Conservation (phyloP, 495 filamentous ascomycete genomes). For the Amorphotheca resinae region DNA sequence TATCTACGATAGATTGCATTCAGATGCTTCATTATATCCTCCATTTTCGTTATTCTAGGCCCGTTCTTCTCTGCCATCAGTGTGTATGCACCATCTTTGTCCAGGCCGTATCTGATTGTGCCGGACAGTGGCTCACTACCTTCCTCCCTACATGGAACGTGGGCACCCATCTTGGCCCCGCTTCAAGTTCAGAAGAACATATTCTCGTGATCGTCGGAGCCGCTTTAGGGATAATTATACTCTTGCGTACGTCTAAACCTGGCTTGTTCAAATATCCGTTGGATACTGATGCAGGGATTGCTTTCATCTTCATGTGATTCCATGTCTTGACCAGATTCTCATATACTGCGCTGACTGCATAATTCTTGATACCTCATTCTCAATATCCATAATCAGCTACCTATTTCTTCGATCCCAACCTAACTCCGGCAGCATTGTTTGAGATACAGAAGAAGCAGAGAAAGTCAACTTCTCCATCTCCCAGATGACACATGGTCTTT, state of each 20-base stretch:
- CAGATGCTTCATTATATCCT: conserved; percentile 1
- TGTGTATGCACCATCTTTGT: conserved; percentile 43
- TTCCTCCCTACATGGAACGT: conserved; percentile 34
- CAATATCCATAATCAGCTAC: conserved; percentile 43
- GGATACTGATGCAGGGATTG: conserved; percentile 36
- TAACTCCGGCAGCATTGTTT: conserved; percentile 44
- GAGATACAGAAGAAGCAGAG: conserved; percentile 40
- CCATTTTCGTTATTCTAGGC: conserved; percentile 6
- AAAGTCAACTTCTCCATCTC: conserved; percentile 33
- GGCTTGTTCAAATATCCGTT: too few relatives aligned
- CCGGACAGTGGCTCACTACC: conserved; percentile 39
- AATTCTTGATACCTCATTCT: conserved; percentile 43
- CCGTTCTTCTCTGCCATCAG: conserved; percentile 24
- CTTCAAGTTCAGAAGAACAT: conserved; percentile 44
- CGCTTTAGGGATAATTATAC: conserved; percentile 42
- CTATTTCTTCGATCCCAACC: too few relatives aligned
- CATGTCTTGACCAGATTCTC: conserved; percentile 43
- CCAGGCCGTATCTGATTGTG: conserved; percentile 42
- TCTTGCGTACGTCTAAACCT: conserved; percentile 35
- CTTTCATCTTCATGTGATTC: conserved; percentile 45
- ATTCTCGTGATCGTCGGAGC: conserved; percentile 42
- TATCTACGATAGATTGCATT: neutral
- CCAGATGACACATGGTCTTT: conserved; percentile 39
- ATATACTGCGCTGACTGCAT: conserved; percentile 39
- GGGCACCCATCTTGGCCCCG: conserved; percentile 41